phyloP scores from a whole-genome alignment of 179 eudicot species.

The Nepenthes alata region DNA sequence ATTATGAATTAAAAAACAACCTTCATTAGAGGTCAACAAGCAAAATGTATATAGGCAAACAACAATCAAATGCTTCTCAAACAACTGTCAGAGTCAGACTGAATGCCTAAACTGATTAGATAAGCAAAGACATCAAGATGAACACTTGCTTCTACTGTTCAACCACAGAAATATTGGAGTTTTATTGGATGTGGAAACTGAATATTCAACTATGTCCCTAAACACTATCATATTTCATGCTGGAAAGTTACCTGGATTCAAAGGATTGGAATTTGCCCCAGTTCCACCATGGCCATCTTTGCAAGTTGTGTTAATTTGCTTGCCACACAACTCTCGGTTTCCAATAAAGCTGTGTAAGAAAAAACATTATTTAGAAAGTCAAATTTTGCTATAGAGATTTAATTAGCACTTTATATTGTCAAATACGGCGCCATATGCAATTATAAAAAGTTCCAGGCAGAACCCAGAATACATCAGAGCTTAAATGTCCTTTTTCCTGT shows the following conservation, averaged over 20 bases:
- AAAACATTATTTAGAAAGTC: too few species aligned
- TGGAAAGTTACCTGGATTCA: constrained; percentile 35
- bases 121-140: too few species aligned
- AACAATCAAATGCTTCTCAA: neutral
- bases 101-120: neutral
- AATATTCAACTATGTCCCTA: neutral
- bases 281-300: constrained; percentile 33
- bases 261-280: constrained; percentile 25
- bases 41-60: neutral
- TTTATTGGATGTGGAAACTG: neutral
- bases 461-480: too few species aligned
- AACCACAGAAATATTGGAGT: neutral
- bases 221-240: neutral
- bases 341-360: constrained; percentile 56
- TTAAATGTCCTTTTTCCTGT: too few species aligned
- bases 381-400: too few species aligned
- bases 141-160: neutral
- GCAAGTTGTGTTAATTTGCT: constrained; percentile 51
- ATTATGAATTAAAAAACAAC: constrained; percentile 1
- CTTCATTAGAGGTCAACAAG: neutral
- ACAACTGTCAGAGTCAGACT: neutral
- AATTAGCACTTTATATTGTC: too few species aligned
- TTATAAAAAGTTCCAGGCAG: too few species aligned
- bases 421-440: too few species aligned
- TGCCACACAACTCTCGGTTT: constrained; percentile 72